Evolutionary conservation across 805 yeast species (phyloP).

Genomic region (Candida ficus): DNA sequence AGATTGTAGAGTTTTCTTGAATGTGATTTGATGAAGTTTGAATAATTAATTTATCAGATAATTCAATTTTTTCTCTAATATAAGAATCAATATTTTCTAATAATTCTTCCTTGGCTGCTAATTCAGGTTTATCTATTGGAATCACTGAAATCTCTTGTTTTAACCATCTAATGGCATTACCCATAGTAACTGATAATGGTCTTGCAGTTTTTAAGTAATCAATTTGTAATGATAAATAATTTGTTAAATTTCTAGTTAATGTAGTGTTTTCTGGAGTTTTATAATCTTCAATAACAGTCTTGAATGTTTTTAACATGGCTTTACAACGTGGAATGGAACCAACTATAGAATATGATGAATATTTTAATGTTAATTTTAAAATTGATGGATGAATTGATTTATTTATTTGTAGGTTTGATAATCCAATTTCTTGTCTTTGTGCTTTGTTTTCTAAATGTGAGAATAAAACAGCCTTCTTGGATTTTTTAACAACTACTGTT

Average conservation of each 20-base stretch:
- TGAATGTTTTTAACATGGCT: constrained; percentile 82
- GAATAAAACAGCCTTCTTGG: constrained; percentile 55
- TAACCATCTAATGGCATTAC: constrained; percentile 95
- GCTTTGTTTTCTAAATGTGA: constrained; percentile 78
- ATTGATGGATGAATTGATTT: constrained; percentile 83
- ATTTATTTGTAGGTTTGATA: constrained; percentile 19
- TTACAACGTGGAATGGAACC: constrained; percentile 86
- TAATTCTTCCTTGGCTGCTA: constrained; percentile 59
- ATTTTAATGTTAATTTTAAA: constrained; percentile 68
- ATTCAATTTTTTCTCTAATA: constrained; percentile 77
- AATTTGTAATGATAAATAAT: constrained; percentile 85
- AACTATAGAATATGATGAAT: constrained; percentile 78
- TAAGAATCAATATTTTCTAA: constrained; percentile 70
- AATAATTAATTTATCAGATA: constrained; percentile 78
- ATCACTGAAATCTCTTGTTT: constrained; percentile 87
- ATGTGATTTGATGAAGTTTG: constrained; percentile 77
- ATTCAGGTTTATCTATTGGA: constrained; percentile 57
- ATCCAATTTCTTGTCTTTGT: constrained; percentile 46
- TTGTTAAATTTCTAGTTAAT: constrained; percentile 80
- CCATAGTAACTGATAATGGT: constrained; percentile 92
- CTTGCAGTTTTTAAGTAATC: constrained; percentile 88
- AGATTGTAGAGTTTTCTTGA: constrained; percentile 66
- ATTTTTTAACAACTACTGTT: constrained; percentile 22
- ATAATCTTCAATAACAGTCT: constrained; percentile 73
- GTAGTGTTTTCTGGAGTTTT: constrained; percentile 82